Evolutionary conservation across 164 flowering plant species (phyloP).

Genomic region (Annona squamosa): DNA sequence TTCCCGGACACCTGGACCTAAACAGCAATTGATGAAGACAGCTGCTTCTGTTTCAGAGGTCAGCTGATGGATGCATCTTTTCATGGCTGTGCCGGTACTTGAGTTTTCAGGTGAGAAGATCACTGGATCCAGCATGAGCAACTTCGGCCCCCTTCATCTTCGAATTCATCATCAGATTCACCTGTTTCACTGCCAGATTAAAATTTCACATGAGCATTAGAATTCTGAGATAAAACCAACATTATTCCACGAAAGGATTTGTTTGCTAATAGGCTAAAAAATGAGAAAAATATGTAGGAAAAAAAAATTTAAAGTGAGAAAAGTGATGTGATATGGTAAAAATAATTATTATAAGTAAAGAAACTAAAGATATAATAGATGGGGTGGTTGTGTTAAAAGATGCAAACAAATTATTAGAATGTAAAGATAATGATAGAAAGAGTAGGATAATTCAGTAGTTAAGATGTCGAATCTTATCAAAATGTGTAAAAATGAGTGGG

Average conservation of each 20-base stretch:
- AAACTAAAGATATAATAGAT: too few relatives aligned
- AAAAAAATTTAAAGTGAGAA: too few relatives aligned
- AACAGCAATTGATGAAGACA: not conserved
- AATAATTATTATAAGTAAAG: too few relatives aligned
- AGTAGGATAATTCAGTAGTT: too few relatives aligned
- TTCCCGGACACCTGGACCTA: not conserved
- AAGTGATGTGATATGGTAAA: too few relatives aligned
- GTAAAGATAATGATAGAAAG: too few relatives aligned
- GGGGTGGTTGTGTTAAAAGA: too few relatives aligned
- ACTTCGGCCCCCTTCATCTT: slow-evolving; percentile 33
- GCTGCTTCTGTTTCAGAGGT: not conserved
- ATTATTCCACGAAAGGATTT: not conserved
- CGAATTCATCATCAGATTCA: slow-evolving; percentile 65
- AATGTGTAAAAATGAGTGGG: too few relatives aligned
- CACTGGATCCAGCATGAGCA: slow-evolving; percentile 67
- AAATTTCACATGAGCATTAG: slow-evolving; percentile 5
- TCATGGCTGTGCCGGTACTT: not conserved
- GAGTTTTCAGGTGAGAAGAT: slow-evolving; percentile 1
- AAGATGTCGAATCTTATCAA: too few relatives aligned
- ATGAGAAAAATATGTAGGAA: too few relatives aligned
- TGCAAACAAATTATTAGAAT: too few relatives aligned
- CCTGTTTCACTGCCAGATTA: slow-evolving; percentile 42
- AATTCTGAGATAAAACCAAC: not conserved
- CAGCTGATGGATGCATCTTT: not conserved
- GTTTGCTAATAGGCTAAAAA: not conserved